Base-by-base conservation (phyloP, 768 basidiomycete species). In the Tricholomella constricta region DNA sequence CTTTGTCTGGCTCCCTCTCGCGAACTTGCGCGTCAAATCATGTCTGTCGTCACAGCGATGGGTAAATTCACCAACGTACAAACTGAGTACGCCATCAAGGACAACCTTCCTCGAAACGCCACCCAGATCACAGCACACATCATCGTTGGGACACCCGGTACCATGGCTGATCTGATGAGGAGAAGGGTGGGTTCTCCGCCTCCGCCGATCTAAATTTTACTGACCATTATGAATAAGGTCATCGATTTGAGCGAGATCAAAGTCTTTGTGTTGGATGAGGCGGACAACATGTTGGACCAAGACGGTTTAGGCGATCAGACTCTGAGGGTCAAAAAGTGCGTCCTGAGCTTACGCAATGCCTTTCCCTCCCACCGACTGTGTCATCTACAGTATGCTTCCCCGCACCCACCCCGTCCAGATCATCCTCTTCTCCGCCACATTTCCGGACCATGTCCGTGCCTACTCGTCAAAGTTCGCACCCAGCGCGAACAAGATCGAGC, bases 201-300 rank as follows among this genome's bases (percentile, higher is more conserved):
- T 22, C 17, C 27, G 36, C 20, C 29, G 20, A 37, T 45, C 22
- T 32, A 9, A 2, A 14, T 35, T n/a, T 50, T n/a, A 20, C 19
- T 3, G 20, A 10, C 10, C 52, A 2, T 29, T 35, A 17, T 17
- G 42, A 29, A 23, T 37, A 20, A 76, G 75, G 72, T 93, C 38
- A 80, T 98, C 52, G 91, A 98, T 64, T 75, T 87, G 14, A 81
- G 78, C 43, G 77, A 86, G 26, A 81, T 99, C 68, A 92, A 91
- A 65, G 91, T 96, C 3, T 93, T 98, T 51, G 96, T 98, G 3
- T 78, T 98, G 7, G 97, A 99, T 65, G 97, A 99, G 72, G 97
- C 97, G 34, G 97, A 99, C 72, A 97, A 98, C 72, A 98, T 98
- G 96, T 77, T 99, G 61, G 94, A 95, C 66, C 86, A 93, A 64